Conservation (phyloP, 2,329 filamentous ascomycete genomes). For the Zalaria obscura region DNA sequence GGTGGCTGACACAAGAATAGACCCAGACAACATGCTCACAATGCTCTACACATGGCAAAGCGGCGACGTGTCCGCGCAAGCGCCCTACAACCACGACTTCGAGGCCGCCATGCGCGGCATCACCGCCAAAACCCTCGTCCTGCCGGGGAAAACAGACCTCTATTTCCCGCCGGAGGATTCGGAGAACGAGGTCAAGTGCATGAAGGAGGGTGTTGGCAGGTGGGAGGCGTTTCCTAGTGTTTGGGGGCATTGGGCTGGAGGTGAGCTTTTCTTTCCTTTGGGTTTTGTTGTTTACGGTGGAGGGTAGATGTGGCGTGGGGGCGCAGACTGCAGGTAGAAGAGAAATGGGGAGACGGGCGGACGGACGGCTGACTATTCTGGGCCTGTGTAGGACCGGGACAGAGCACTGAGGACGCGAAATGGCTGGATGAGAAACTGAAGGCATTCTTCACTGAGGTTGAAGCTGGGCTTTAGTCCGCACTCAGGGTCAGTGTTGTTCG, state of each 20-base stretch:
- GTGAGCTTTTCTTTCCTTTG: constrained; percentile 21
- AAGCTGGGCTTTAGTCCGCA: background rate
- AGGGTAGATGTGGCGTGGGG: background rate
- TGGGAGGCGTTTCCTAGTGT: constrained; percentile 43
- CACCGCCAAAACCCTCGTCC: constrained; percentile 56
- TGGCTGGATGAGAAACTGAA: constrained; percentile 54
- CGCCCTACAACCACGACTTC: constrained; percentile 49
- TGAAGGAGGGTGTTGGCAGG: constrained; percentile 43
- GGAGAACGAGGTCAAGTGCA: constrained; percentile 53
- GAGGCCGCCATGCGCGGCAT: constrained; percentile 49
- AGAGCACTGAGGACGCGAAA: constrained; percentile 54
- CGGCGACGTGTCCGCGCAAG: constrained; percentile 54
- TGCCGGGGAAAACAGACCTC: constrained; percentile 60
- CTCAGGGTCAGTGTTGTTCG: no score
- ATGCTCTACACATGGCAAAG: constrained; percentile 73
- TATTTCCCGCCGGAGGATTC: constrained; percentile 78
- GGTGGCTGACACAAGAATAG: constrained; percentile 20
- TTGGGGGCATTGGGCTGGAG: constrained; percentile 45
- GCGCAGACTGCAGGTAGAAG: background rate
- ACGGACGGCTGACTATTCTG: constrained; percentile 37
- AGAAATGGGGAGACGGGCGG: background rate
- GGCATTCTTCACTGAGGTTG: constrained; percentile 31
- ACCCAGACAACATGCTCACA: constrained; percentile 59
- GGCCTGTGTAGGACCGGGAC: constrained; percentile 46
- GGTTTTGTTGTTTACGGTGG: background rate